A percentile compares a stretch with the other conserved stretches of the same genome.
Conservation (phyloP, 345 rosid species). For the Bruguiera parviflora region DNA sequence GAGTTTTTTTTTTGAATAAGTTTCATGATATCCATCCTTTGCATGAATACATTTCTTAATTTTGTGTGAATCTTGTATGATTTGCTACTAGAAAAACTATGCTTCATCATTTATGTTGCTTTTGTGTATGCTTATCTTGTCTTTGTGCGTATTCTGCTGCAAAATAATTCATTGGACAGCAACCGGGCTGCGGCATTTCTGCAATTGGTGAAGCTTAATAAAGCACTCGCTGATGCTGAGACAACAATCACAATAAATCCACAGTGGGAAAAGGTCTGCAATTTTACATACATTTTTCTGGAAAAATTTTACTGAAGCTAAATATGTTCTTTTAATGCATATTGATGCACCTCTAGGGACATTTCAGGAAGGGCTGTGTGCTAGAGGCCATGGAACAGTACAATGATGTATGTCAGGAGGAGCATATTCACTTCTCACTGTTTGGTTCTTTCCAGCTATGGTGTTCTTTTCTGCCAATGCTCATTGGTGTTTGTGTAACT, state of each 20-base stretch:
- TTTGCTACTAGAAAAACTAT: neutral
- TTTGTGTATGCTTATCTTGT: neutral
- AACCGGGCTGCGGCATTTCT: conserved; percentile 97
- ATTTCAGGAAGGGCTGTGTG: conserved; percentile 94
- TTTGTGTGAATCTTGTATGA: neutral
- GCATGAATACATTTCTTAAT: too few relatives aligned
- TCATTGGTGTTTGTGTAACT: conserved; percentile 4
- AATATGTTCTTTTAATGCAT: neutral
- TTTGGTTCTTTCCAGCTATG: neutral
- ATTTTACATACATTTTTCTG: conserved; percentile 9
- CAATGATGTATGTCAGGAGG: conserved; percentile 56
- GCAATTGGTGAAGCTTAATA: conserved; percentile 78
- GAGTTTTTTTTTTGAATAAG: too few relatives aligned
- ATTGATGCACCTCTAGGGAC: conserved; percentile 51
- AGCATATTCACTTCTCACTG: conserved; percentile 7
- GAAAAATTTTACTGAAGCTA: neutral
- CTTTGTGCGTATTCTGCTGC: conserved; percentile 1
- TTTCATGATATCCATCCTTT: too few relatives aligned
- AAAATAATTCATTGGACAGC: conserved; percentile 38
- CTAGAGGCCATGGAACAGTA: conserved; percentile 93
- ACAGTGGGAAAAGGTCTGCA: conserved; percentile 80
- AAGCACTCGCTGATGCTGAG: conserved; percentile 93
- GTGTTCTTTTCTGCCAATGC: conserved; percentile 4
- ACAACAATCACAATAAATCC: conserved; percentile 76
- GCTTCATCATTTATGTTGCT: neutral